phyloP scores from a whole-genome alignment of 768 basidiomycete genomes.

The Leccinum variicolor region DNA sequence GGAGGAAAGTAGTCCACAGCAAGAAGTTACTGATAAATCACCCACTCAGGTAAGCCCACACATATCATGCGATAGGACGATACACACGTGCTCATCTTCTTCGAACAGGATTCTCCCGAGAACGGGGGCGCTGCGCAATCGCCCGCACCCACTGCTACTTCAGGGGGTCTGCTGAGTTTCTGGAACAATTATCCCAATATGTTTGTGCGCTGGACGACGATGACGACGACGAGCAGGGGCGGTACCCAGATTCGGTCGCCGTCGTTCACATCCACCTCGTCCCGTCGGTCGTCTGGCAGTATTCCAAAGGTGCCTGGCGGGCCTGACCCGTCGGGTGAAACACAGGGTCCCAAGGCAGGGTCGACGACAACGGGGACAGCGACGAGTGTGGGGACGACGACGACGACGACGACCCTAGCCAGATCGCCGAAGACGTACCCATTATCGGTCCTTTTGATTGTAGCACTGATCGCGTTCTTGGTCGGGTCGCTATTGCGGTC shows the following conservation, averaged over 20 bases:
- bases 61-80: too few species aligned
- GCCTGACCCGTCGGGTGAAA: conserved; percentile 19
- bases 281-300: conserved; percentile 22
- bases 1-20: conserved; percentile 18
- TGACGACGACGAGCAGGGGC: conserved; percentile 19
- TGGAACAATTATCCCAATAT: conserved; percentile 58
- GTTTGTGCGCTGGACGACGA: conserved; percentile 47
- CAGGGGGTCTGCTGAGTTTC: conserved; percentile 54
- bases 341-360: background rate
- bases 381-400: background rate
- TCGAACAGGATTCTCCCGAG: conserved; percentile 23
- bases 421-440: conserved; percentile 31
- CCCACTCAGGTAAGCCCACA: conserved; percentile 20
- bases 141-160: conserved; percentile 19
- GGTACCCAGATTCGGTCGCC: conserved; percentile 17
- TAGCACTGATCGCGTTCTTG: conserved; percentile 85
- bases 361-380: background rate
- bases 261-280: conserved; percentile 14
- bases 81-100: background rate
- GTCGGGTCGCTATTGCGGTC: conserved; percentile 89
- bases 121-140: conserved; percentile 21
- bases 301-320: conserved; percentile 37
- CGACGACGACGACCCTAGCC: conserved; percentile 2
- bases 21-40: conserved; percentile 20
- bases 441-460: conserved; percentile 61